phyloP scores from a whole-genome alignment of 1,284 basidiomycete genomes.

The Sparassis latifolia region DNA sequence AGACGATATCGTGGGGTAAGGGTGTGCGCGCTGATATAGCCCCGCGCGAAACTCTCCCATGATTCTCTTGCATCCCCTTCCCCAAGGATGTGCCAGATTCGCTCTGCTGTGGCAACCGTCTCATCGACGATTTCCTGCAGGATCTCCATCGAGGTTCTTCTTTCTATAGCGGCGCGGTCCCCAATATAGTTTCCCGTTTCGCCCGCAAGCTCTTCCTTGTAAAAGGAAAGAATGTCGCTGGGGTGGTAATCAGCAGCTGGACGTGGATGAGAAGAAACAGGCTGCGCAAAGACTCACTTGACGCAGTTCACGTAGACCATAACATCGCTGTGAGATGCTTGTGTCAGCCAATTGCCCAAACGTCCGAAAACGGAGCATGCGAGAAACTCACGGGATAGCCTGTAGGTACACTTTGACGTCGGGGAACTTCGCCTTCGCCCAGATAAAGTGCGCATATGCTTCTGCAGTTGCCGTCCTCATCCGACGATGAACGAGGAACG shows the following conservation, averaged over 20 bases:
- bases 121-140: constrained; percentile 21
- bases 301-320: constrained; percentile 1
- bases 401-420: constrained; percentile 3
- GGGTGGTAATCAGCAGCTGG: background rate
- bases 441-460: constrained; percentile 7
- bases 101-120: constrained; percentile 11
- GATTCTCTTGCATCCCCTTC: constrained; percentile 8
- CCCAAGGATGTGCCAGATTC: constrained; percentile 7
- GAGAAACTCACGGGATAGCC: constrained; percentile 3
- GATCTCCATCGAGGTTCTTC: constrained; percentile 3
- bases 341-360: background rate
- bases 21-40: constrained; percentile 10
- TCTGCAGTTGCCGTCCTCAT: constrained; percentile 1
- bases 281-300: background rate
- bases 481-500: constrained; percentile 5
- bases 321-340: constrained; percentile 1
- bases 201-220: constrained; percentile 14
- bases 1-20: constrained; percentile 10
- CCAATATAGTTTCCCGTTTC: constrained; percentile 13
- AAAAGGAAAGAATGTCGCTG: constrained; percentile 18
- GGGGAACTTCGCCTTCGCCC: constrained; percentile 6
- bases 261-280: background rate
- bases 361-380: background rate
- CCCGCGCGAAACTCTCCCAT: constrained; percentile 12
- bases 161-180: constrained; percentile 7